Evolutionary conservation across 176 grass and related monocot genomes (phyloP).

Genomic region (Poa pratensis): DNA sequence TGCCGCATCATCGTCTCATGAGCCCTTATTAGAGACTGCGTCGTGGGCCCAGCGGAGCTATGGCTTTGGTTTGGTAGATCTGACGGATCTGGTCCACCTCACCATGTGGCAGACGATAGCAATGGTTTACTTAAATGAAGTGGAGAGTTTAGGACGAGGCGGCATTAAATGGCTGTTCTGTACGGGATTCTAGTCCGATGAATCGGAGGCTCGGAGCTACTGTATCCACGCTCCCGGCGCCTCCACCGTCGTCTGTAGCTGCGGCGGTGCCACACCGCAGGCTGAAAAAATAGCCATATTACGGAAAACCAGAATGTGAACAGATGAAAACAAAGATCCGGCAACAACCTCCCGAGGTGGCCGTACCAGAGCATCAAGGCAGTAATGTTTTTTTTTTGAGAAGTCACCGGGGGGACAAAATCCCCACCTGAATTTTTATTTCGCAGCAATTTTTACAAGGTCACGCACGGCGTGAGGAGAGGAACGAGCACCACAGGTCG

Average conservation of each 20-base stretch:
- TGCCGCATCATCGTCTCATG: not conserved
- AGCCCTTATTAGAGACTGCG: not conserved
- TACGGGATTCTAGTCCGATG: not conserved
- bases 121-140: slow-evolving; percentile 8
- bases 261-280: too few relatives aligned
- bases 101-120: not conserved
- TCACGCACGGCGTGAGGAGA: too few relatives aligned
- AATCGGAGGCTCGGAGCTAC: not conserved
- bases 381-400: too few relatives aligned
- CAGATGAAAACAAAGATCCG: too few relatives aligned
- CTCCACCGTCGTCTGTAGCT: not conserved
- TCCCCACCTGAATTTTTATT: too few relatives aligned
- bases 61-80: not conserved
- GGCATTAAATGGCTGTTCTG: not conserved
- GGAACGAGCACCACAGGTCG: too few relatives aligned
- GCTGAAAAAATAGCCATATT: not conserved
- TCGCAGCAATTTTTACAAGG: too few relatives aligned
- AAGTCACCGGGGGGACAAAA: too few relatives aligned
- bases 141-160: not conserved
- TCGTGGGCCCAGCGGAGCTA: not conserved
- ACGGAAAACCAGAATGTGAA: not conserved
- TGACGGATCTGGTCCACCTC: not conserved
- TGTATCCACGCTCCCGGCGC: too few relatives aligned
- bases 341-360: too few relatives aligned
- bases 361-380: too few relatives aligned